phyloP scores from a whole-genome alignment of 2,329 filamentous ascomycete genomes.

The Clonostachys sp. region DNA sequence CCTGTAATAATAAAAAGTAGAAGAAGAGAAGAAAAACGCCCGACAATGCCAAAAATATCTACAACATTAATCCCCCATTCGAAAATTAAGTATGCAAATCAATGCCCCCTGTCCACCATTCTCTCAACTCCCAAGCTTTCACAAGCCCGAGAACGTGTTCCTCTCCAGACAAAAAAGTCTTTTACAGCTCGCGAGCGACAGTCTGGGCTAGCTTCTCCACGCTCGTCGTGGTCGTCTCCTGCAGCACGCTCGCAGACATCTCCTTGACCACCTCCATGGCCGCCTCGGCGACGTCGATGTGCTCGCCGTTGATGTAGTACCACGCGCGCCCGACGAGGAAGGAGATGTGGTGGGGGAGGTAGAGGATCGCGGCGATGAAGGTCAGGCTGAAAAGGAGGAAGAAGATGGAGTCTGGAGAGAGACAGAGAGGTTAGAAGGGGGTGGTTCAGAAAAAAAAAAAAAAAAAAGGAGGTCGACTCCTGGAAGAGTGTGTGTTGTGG shows the following conservation, averaged over 20 bases:
- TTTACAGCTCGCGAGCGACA: conserved; percentile 13
- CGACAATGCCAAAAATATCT: too few species aligned
- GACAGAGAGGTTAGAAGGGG: neutral
- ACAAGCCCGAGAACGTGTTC: neutral
- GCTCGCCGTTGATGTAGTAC: conserved; percentile 92
- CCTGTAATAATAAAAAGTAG: too few species aligned
- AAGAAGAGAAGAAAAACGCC: too few species aligned
- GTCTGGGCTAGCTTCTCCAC: conserved; percentile 9
- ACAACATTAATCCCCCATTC: too few species aligned
- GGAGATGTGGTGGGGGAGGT: conserved; percentile 86
- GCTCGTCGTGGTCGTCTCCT: conserved; percentile 12
- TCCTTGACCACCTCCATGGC: conserved; percentile 23
- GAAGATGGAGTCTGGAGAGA: conserved; percentile 72
- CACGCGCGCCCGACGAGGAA: conserved; percentile 80
- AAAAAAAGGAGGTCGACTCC: neutral
- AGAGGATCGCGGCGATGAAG: conserved; percentile 80
- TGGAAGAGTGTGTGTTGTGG: conserved; percentile 5
- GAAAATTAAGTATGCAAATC: too few species aligned
- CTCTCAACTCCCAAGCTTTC: neutral
- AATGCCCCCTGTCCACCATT: too few species aligned
- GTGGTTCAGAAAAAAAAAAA: neutral
- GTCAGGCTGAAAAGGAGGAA: conserved; percentile 87
- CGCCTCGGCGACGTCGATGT: conserved; percentile 39
- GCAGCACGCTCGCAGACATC: conserved; percentile 19
- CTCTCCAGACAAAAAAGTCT: neutral